Evolutionary conservation across 2,329 filamentous ascomycete species (phyloP).

Genomic region (Colletotrichum salicis): DNA sequence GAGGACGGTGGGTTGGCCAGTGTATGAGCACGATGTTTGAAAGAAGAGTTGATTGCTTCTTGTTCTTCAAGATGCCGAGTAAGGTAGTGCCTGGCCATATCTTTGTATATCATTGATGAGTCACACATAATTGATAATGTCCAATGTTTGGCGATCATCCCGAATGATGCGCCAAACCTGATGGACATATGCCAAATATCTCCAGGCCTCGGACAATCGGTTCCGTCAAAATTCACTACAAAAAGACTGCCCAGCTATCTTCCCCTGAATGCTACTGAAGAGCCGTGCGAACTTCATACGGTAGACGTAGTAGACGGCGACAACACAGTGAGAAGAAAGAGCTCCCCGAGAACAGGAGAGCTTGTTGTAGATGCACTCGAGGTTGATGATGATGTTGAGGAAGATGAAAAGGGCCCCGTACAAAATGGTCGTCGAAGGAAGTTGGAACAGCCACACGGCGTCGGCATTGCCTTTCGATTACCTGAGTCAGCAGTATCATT

Average conservation of each 20-base stretch:
- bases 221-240: not conserved
- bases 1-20: too few relatives aligned
- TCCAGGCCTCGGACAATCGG: not conserved
- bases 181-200: not conserved
- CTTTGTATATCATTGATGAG: not conserved
- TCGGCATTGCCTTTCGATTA: not conserved
- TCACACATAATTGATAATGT: too few relatives aligned
- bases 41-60: too few relatives aligned
- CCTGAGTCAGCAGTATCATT: not conserved
- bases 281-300: not conserved
- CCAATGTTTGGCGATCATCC: not conserved
- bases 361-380: not conserved
- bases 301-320: not conserved
- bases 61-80: too few relatives aligned
- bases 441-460: not conserved
- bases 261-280: not conserved
- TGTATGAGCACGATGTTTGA: too few relatives aligned
- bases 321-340: not conserved
- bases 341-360: not conserved
- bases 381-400: not conserved
- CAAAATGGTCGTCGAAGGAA: too few relatives aligned
- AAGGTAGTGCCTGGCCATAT: too few relatives aligned
- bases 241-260: not conserved
- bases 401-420: too few relatives aligned
- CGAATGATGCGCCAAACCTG: not conserved